phyloP scores from a whole-genome alignment of 148 eudicot genomes.

The Rhododendron henanense region DNA sequence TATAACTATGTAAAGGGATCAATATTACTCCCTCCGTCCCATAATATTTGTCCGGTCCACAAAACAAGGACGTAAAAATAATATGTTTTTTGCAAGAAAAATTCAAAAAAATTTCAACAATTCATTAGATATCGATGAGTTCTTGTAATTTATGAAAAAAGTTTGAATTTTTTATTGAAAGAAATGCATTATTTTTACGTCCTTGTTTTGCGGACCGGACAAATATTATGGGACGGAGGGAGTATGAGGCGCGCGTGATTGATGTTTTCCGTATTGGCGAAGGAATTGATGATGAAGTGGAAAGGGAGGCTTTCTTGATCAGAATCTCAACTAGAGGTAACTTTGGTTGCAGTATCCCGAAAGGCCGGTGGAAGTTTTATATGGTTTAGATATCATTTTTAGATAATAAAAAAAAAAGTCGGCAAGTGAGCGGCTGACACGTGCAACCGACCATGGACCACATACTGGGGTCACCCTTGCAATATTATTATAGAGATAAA shows the following conservation, averaged over 20 bases:
- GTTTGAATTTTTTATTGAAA: no score
- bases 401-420: background rate
- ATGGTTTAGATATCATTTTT: background rate
- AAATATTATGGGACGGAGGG: no score
- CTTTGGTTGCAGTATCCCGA: background rate
- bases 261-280: background rate
- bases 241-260: background rate
- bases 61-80: no score
- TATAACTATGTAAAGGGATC: no score
- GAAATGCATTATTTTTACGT: no score
- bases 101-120: no score
- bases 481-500: background rate
- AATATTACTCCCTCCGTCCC: no score
- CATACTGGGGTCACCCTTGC: background rate
- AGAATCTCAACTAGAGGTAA: background rate
- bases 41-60: no score
- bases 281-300: background rate
- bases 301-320: background rate
- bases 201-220: no score
- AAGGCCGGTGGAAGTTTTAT: conserved; percentile 13
- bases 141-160: no score
- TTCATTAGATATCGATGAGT: no score
- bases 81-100: no score
- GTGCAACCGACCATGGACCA: conserved; percentile 24
- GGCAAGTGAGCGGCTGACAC: conserved; percentile 3